These are phyloP conservation scores for Pythium pyrilobum DNA, from an alignment of 352 stramenopile genomes.

Conservation along the genomic window DNA sequence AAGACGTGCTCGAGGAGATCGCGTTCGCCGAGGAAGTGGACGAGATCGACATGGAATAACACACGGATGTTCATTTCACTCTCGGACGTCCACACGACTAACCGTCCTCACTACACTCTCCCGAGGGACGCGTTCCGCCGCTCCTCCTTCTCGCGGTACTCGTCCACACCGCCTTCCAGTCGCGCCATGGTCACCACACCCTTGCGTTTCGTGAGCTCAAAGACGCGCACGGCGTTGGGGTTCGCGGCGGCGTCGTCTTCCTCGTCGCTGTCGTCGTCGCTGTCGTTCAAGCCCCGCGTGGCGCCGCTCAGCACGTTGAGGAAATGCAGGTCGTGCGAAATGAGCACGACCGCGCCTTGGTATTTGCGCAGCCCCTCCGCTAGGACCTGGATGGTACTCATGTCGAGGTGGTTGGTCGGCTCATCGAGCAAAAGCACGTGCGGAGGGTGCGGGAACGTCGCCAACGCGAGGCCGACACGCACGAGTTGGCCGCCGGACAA, in stretches of 20 bases:
- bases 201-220: constrained; percentile 50
- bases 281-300: background rate
- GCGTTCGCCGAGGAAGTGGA: constrained; percentile 39
- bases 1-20: constrained; percentile 39
- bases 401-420: constrained; percentile 91
- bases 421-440: constrained; percentile 91
- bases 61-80: background rate
- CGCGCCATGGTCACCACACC: constrained; percentile 30
- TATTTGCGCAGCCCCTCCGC: constrained; percentile 49
- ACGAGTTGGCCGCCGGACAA: constrained; percentile 53
- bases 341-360: constrained; percentile 51
- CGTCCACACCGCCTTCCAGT: constrained; percentile 25
- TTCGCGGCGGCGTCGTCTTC: constrained; percentile 6
- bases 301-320: constrained; percentile 35
- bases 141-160: constrained; percentile 42
- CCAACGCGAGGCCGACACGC: constrained; percentile 36
- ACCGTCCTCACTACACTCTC: constrained; percentile 15
- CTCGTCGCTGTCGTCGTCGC: background rate
- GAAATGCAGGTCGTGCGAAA: constrained; percentile 63
- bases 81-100: background rate
- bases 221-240: constrained; percentile 23
- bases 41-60: background rate
- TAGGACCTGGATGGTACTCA: constrained; percentile 81
- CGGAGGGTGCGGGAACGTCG: constrained; percentile 79
- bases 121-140: constrained; percentile 38